Evolutionary conservation across 2,329 filamentous ascomycete species (phyloP), one percentile per base, ranked within the genome.

Genomic region (Colletotrichum liriopes): DNA sequence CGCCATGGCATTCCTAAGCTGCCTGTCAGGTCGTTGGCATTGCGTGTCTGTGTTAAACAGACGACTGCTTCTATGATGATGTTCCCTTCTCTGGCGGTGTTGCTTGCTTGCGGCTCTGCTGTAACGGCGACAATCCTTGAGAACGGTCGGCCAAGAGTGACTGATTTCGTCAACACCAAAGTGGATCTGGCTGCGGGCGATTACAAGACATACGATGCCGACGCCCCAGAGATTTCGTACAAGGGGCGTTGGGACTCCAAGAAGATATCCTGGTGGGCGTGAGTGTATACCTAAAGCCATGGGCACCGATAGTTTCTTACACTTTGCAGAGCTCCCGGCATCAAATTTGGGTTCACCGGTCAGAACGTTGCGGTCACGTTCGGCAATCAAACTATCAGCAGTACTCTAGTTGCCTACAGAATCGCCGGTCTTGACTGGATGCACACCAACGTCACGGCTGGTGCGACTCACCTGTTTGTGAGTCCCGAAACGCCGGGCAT

Each of bases 201-300:
- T 3, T 81, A 83, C 43, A 83, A 78, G 39, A 87, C 82, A 1
- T 91, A 89, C 74, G 79, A 82, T 5, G 83, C 88, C 5, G 83
- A 87, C 76, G 84, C 87, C 1, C 78, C 83, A 1, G 88, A 91
- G 76, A 82, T 92, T 12, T 87, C 87, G 0, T 92, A 91, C 82
- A 90, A 91, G 76, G 90, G 89, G 6, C 82, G 89, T 70, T 92
- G 89, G 89, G 89, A 91, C 77, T 88, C 85, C 43, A 85, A 88
- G 74, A 84, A 88, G 74, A 85, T 90, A 59, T 91, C 87, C 1
- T 91, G 87, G 86, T 90, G 87, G 88, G 88, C 86, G 86, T 88
- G 80, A 80, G 86, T 84, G 20, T 47, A 16, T 26, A 35, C 37
- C 39, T 12, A 2, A 47, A 35, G 18, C n/a, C 23, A 26, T 66